Evolutionary conservation across 306 rosid species (phyloP), one percentile per base, ranked within the genome.

Genomic region (Cyamopsis tetragonoloba): DNA sequence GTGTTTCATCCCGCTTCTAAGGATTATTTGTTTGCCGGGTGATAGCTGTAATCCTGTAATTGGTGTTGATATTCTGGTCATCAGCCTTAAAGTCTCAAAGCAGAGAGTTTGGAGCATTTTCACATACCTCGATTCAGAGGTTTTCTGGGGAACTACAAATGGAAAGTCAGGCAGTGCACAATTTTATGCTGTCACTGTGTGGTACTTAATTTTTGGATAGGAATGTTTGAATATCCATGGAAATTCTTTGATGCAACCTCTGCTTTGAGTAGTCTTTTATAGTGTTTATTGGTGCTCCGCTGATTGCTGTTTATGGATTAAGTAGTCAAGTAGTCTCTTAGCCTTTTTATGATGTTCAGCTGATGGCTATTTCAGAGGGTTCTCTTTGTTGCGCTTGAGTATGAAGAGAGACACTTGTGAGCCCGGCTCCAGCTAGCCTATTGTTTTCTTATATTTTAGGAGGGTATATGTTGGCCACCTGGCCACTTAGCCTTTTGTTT

Each of bases 21-120:
- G 64, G 75, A 73, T 20, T 46, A 7, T 27, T 48, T 64, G 31
- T 31, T 50, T 30, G 26, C 49, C 66, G 8, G 20, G 49, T 24
- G 54, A 35, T 51, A 35, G 15, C 41, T 59, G 4, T 57, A 26
- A 27, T 35, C 28, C 41, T 59, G 4, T 57, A 26, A 27, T 35
- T 34, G 28, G 62, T 49, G 31, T 46, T 72, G 75, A 68, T 73
- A 68, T 80, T 55, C 32, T 43, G 59, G 34, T 51, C 30, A 42
- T 59, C 12, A 43, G 34, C 64, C 73, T 19, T 43, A 23, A 60
- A 28, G 42, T 53, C 28, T 41, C 61, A 31, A 61, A 76, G 62
- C 54, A 51, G 32, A 46, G 30, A 14, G 39, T 62, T 53, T 14
- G 24, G 38, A 35, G 54, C 55, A 54, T 62, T 54, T 46, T 71